A percentile compares a stretch with the other conserved stretches of the same genome.
These are phyloP conservation scores for Fusarium kyushuense DNA, from an alignment of 2,329 filamentous ascomycete species.

Conservation along the genomic window DNA sequence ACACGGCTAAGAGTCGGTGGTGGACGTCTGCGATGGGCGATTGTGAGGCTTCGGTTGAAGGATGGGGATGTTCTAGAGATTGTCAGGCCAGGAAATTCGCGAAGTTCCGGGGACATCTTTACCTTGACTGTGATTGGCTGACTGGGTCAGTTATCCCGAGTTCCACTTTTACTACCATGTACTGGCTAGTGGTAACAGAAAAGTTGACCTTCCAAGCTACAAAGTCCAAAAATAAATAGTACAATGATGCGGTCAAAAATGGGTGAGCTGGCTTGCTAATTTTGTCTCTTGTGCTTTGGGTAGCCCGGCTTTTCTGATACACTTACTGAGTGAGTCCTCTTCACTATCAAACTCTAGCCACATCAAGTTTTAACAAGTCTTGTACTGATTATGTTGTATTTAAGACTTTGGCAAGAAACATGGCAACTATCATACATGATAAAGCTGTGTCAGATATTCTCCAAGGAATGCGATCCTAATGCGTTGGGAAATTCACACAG, in stretches of 20 bases:
- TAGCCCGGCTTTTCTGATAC: background rate
- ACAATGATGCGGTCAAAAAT: background rate
- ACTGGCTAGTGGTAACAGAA: background rate
- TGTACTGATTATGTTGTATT: background rate
- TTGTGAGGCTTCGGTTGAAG: constrained; percentile 47
- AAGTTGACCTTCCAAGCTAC: background rate
- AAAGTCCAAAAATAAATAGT: background rate
- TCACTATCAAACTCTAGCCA: background rate
- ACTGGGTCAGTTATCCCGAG: constrained; percentile 25
- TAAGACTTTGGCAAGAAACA: no score
- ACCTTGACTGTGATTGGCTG: constrained; percentile 50
- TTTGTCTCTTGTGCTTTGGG: background rate
- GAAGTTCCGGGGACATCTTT: constrained; percentile 51
- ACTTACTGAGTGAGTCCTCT: background rate
- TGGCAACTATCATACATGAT: background rate
- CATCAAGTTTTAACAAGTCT: background rate
- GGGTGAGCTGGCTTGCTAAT: background rate
- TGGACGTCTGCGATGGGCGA: constrained; percentile 47
- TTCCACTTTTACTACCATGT: constrained; percentile 35
- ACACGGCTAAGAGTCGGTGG: constrained; percentile 42
- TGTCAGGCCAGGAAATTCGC: constrained; percentile 53
- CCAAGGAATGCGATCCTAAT: no score
- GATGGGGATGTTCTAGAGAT: constrained; percentile 49
- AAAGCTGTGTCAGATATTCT: background rate
- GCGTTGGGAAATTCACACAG: no score